Evolutionary conservation across 2,329 filamentous ascomycete genomes (phyloP).

Genomic region (Apiospora sp.): DNA sequence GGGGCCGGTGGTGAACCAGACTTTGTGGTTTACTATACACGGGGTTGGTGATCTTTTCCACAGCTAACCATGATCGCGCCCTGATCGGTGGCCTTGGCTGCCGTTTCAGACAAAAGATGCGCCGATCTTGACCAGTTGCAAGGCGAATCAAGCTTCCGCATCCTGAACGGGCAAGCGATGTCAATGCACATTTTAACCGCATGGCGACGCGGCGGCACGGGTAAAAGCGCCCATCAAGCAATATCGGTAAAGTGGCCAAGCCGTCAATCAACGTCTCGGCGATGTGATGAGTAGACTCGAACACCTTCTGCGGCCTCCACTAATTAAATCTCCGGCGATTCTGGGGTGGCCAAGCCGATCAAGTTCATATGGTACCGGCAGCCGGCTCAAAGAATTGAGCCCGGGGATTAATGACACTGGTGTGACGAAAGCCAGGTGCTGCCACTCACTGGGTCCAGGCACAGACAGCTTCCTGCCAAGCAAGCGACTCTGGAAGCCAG

Average conservation of each 20-base stretch:
- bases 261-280: neutral
- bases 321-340: conserved; percentile 19
- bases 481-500: neutral
- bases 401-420: neutral
- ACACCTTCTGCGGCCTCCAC: neutral
- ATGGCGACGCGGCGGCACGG: conserved; percentile 4
- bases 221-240: neutral
- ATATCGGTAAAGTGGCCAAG: conserved; percentile 19
- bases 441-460: neutral
- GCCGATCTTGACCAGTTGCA: neutral
- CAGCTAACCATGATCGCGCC: neutral
- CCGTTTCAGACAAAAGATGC: neutral
- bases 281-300: neutral
- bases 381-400: neutral
- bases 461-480: neutral
- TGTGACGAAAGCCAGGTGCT: neutral
- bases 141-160: conserved; percentile 8
- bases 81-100: conserved; percentile 3
- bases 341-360: conserved; percentile 19
- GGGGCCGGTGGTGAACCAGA: neutral
- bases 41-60: neutral
- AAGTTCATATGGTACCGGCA: neutral
- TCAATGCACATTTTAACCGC: conserved; percentile 2
- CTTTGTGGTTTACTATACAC: neutral
- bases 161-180: conserved; percentile 7